A percentile compares a stretch with the other conserved stretches of the same genome.
Evolutionary conservation across 2,329 filamentous ascomycete species (phyloP).

Genomic region (Arthrobotrys entomopaga): DNA sequence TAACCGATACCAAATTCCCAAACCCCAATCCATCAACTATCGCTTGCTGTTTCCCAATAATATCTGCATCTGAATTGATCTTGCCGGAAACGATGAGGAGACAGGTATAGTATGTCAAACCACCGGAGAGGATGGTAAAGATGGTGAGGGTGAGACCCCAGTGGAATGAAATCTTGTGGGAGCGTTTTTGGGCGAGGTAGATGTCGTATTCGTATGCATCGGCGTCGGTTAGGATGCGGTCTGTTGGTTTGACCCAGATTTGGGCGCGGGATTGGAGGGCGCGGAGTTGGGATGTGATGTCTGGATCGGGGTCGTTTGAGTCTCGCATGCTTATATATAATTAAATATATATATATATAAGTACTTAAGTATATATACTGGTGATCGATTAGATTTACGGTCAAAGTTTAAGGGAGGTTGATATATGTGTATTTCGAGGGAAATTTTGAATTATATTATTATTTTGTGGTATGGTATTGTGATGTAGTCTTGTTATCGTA

Average conservation of each 20-base stretch:
- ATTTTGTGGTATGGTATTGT: too few species aligned
- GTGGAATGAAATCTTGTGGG: constrained; percentile 29
- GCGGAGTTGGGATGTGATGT: constrained; percentile 40
- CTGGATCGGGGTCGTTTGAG: constrained; percentile 21
- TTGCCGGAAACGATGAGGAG: constrained; percentile 21
- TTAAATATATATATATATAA: too few species aligned
- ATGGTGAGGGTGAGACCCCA: constrained; percentile 34
- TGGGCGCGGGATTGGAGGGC: constrained; percentile 46
- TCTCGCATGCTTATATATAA: not conserved
- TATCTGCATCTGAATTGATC: not conserved
- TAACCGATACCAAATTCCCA: constrained; percentile 10
- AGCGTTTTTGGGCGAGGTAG: constrained; percentile 26
- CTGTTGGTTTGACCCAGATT: constrained; percentile 48
- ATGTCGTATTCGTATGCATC: constrained; percentile 53
- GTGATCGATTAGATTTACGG: too few species aligned
- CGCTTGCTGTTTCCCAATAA: not conserved
- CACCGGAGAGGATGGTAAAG: constrained; percentile 11
- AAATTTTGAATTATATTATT: too few species aligned
- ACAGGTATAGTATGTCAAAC: constrained; percentile 39
- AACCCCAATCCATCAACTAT: not conserved
- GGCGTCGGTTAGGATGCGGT: constrained; percentile 43
- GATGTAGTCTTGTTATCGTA: too few species aligned
- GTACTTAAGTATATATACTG: too few species aligned
- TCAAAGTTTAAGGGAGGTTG: too few species aligned
- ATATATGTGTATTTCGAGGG: too few species aligned